Conservation (phyloP, 2,329 filamentous ascomycete genomes). For the Clarireedia paspali region DNA sequence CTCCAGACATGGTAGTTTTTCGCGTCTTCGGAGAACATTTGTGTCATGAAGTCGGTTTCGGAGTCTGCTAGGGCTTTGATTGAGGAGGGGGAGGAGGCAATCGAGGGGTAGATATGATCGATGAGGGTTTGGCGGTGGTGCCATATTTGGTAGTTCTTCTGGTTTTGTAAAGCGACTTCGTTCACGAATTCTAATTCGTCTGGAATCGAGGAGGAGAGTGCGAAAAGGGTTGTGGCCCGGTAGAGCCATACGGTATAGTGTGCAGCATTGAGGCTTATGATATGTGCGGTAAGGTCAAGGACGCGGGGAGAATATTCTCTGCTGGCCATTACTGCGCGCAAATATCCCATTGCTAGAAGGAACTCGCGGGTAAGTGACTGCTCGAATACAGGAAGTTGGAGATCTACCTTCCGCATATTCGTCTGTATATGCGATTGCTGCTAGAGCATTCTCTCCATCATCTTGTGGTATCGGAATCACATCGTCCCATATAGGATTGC, state of each 20-base stretch:
- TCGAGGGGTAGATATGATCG: conserved; percentile 50
- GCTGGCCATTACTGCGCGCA: conserved; percentile 84
- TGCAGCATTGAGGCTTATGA: conserved; percentile 89
- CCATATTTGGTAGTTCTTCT: conserved; percentile 99
- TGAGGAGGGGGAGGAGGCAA: conserved; percentile 48
- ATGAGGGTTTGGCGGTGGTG: conserved; percentile 61
- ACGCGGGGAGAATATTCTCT: conserved; percentile 77
- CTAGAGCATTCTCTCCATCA: conserved; percentile 77
- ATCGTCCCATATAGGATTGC: conserved; percentile 74
- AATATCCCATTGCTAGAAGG: conserved; percentile 69
- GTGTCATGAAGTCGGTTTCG: conserved; percentile 68
- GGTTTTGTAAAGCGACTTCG: conserved; percentile 67
- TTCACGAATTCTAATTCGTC: conserved; percentile 80
- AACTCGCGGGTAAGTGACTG: neutral
- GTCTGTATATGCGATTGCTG: conserved; percentile 84
- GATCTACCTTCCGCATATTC: conserved; percentile 71
- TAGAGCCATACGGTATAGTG: conserved; percentile 99
- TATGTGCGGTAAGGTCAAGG: conserved; percentile 74
- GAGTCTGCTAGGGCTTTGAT: conserved; percentile 50
- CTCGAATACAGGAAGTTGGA: neutral
- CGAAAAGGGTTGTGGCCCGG: conserved; percentile 69
- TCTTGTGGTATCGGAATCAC: conserved; percentile 74
- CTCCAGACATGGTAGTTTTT: conserved; percentile 99
- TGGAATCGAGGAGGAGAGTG: conserved; percentile 36
- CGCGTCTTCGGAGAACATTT: conserved; percentile 76